phyloP scores from a whole-genome alignment of 805 yeast genomes.

The Kockiozyma suomiensis region DNA sequence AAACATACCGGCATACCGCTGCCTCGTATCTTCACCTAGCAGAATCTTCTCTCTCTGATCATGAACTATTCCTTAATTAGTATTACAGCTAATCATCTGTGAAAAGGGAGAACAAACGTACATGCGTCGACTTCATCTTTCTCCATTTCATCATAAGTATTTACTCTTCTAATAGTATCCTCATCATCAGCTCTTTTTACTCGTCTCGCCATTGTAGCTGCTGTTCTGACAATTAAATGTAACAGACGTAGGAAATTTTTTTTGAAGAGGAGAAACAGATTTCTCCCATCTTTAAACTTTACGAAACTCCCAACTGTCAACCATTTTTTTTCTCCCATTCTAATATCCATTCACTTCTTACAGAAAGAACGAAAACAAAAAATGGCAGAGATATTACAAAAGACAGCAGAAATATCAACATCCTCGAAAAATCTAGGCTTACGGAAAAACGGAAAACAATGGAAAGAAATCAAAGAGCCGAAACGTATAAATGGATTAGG shows the following conservation, averaged over 20 bases:
- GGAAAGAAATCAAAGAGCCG: slow-evolving; percentile 45
- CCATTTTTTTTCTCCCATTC: not conserved
- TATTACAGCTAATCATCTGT: not conserved
- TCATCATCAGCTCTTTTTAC: slow-evolving; percentile 1
- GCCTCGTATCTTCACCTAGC: slow-evolving; percentile 29
- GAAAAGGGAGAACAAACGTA: slow-evolving; percentile 17
- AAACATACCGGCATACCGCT: slow-evolving; percentile 34
- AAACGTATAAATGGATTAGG: slow-evolving; percentile 47
- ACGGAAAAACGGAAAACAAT: slow-evolving; percentile 36
- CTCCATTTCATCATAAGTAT: slow-evolving; percentile 37
- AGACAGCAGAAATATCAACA: not conserved
- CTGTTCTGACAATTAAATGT: not conserved
- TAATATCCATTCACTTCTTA: not conserved
- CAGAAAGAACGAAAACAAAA: not conserved
- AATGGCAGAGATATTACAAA: not conserved
- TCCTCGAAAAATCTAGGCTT: slow-evolving; percentile 12
- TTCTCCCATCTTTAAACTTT: not conserved
- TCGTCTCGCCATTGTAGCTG: not conserved
- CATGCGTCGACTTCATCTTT: slow-evolving; percentile 42
- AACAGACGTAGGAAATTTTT: too few species aligned
- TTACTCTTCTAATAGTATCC: slow-evolving; percentile 5
- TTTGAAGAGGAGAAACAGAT: not conserved
- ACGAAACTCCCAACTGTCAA: not conserved
- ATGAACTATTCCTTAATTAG: slow-evolving; percentile 35
- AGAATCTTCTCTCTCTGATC: slow-evolving; percentile 41